Evolutionary conservation across 2,329 filamentous ascomycete genomes (phyloP), one percentile per base, ranked within the genome.

Genomic region (Albifimbria verrucaria): DNA sequence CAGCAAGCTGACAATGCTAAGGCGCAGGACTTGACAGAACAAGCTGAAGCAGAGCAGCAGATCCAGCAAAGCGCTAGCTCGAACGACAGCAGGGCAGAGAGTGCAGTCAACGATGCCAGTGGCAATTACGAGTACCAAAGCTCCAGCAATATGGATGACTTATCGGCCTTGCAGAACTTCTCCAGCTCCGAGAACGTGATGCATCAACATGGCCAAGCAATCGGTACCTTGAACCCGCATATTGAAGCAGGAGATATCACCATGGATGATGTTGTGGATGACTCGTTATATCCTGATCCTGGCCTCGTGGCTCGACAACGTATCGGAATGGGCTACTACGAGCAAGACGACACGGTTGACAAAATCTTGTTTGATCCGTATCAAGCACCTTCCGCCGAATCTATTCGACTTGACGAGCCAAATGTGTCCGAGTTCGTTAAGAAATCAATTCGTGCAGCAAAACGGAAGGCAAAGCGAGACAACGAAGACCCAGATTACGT

Each of bases 301-400:
- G 70, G 76, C n/a, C 61, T 72, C 32, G 64, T 76, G 36, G 70
- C 68, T 41, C 71, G 70, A n/a, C 77, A 78, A 49, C 72, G 78
- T 26, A 79, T 84, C 57, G 82, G 82, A 17, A 79, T 82, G 72
- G 81, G 80, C 10, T 85, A 84, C 64, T 85, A 84, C 61, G 77
- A 84, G 52, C 80, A 82, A 59, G 79, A 82, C 54, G 78, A 82
- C 57, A 76, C 74, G 21, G 74, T 77, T 2, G 80, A 84, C 63
- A 80, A 73, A 60, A 85, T 85, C 63, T 64, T 85, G 3, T 85
- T 85, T 53, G 79, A 85, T 56, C 77, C 77, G 9, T 85, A 83
- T 60, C 77, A 83, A 58, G 72, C 73, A 24, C 81, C 81, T 5
- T 68, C 76, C 12, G 70, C 72, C 4, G 77, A 79, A 4, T 65